Base-by-base conservation (phyloP, 345 rosid genomes). In the Dipteronia dyeriana region DNA sequence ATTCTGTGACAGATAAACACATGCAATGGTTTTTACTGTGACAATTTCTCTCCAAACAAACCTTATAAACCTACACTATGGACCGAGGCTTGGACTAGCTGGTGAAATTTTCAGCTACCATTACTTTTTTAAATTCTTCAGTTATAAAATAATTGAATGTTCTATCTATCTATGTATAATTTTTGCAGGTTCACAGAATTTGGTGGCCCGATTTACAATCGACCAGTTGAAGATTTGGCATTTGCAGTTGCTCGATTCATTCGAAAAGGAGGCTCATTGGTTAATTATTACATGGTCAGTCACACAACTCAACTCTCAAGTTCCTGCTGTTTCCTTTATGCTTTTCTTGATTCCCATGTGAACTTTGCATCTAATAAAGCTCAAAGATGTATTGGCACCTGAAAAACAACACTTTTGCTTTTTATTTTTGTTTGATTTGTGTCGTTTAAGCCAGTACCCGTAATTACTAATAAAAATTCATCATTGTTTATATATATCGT, bases 31-130 rank as follows among this genome's bases (percentile, higher is more conserved):
- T 91, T 86, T 79, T 91, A 91, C 64, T 91, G 93, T 66, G 90
- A 91, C 65, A 73, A 79, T 59, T 88, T 91, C 86, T 78, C 84
- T 71, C 91, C 96, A 65, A 91, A 91, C 85, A 88, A 85, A 74
- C 91, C 89, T 60, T 82, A 85, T 81, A 90, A 91, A 67, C 96
- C 96, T 1, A 85, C 82, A 79, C 7, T 88, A 66, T 91, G 92
- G 92, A 91, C 95, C 2, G 95, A 91, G 81, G 90, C 90, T 25
- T 91, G 95, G 95, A 87, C 82, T 76, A 91, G 92, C 74, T 91
- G 95, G 95, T 89, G 79, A 81, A 47, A 20, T 1, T 5, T 53
- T 4, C 3, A 16, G 3, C 56, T n/a, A 20, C 11, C 51, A 59
- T 17, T 57, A 53, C 31, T 51, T 56, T 10, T 13, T 3, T 51